Evolutionary conservation across 352 stramenopile species (phyloP), one percentile per base, ranked within the genome.

Genomic region (Thalassiosira delicatula): DNA sequence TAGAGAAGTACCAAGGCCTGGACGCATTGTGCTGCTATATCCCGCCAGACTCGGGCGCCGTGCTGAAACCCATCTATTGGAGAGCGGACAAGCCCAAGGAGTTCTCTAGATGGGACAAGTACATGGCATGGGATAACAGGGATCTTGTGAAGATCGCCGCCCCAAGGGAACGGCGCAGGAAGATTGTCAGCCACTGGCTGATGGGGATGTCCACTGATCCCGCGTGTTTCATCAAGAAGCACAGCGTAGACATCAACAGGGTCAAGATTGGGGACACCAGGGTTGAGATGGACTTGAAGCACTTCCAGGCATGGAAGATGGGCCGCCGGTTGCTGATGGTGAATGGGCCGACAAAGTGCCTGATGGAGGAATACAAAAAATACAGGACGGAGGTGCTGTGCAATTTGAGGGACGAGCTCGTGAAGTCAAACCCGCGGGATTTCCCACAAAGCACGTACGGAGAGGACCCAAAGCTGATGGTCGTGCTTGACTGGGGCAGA

Each of bases 301-400:
- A 66, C 7, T n/a, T 66, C 5, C 57, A 66, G 30, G 5, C 8
- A 0, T 66, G 57, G 57, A 44, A 66, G 30, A 66, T 32, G 23
- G 30, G 7, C 1, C 25, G 25, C 9, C 7, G n/a, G 7, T 29
- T 63, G 3, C 3, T 35, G 21, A 3, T 63, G 3, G 11, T 66
- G 3, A 19, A 66, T 25, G 57, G 57, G 19, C 57, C 57, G 1
- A 46, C 27, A 2, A 30, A 3, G 17, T 30, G n/a, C 11, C 8
- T 1, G 30, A 66, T 66, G 57, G 5, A n/a, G 9, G 17, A 49
- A 8, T 66, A 66, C 19, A 3, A 25, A 25, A 49, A 30, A 19
- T 17, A 30, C 9, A 17, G 3, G 49, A 46, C 8, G 30, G 32
- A 66, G 29, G 0, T 49, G 21, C 14, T 66, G 30, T 2, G 8